phyloP scores from a whole-genome alignment of 306 rosid genomes.

The Datisca glomerata region DNA sequence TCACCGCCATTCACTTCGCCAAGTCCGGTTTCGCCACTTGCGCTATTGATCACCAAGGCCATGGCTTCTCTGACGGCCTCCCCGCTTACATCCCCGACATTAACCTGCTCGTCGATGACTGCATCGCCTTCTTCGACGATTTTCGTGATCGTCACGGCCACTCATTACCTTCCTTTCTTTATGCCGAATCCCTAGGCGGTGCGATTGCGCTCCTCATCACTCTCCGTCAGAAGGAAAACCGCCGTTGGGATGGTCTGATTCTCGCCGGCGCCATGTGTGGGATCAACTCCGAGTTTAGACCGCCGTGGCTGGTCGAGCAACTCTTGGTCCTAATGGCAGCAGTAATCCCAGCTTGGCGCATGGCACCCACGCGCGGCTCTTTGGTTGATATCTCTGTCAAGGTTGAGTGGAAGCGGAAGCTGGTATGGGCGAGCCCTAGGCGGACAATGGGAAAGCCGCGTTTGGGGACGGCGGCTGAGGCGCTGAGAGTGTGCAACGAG shows the following conservation, averaged over 20 bases:
- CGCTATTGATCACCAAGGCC: slow-evolving; percentile 96
- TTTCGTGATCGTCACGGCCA: slow-evolving; percentile 48
- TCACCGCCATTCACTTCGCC: slow-evolving; percentile 67
- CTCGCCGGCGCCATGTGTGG: slow-evolving; percentile 98
- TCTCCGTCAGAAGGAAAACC: slow-evolving; percentile 24
- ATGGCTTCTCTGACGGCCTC: slow-evolving; percentile 96
- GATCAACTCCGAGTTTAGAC: slow-evolving; percentile 77
- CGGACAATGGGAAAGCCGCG: slow-evolving; percentile 58
- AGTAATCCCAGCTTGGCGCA: slow-evolving; percentile 74
- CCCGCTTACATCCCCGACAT: slow-evolving; percentile 68
- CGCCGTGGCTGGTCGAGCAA: slow-evolving; percentile 92
- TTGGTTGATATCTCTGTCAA: slow-evolving; percentile 66
- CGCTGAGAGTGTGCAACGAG: slow-evolving; percentile 67
- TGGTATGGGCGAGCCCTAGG: slow-evolving; percentile 66
- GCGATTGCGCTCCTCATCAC: slow-evolving; percentile 73
- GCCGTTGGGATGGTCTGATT: slow-evolving; percentile 52
- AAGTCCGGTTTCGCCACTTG: slow-evolving; percentile 75
- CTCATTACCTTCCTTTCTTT: slow-evolving; percentile 57
- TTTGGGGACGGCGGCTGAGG: slow-evolving; percentile 83
- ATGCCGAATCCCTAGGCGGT: slow-evolving; percentile 91
- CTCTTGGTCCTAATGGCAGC: slow-evolving; percentile 53
- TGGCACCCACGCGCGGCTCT: slow-evolving; percentile 83
- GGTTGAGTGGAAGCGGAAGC: slow-evolving; percentile 73
- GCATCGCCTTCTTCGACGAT: slow-evolving; percentile 46
- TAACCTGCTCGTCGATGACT: slow-evolving; percentile 80